These are phyloP conservation scores for Heterobasidion annosum DNA, from an alignment of 1,284 basidiomycete species.

Conservation along the genomic window DNA sequence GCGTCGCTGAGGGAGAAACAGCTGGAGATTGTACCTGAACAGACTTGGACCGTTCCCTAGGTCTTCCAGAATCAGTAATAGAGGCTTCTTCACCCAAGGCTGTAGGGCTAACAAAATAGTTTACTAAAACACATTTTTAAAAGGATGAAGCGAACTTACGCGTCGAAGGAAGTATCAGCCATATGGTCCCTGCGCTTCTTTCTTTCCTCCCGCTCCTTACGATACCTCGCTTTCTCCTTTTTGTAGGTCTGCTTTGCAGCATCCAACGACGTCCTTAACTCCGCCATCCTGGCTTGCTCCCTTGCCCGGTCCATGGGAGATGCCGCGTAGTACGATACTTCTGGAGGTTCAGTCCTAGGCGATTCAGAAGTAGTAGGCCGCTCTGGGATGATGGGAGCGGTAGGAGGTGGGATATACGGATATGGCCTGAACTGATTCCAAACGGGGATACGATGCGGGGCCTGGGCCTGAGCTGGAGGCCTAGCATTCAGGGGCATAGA, in stretches of 20 bases:
- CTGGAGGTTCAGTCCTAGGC: conserved; percentile 3
- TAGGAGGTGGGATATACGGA: conserved; percentile 3
- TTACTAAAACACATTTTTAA: neutral
- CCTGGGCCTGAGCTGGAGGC: conserved; percentile 4
- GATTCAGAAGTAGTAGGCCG: neutral
- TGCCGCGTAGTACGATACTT: conserved; percentile 16
- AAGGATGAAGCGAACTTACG: conserved; percentile 1
- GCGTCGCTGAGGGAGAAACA: conserved; percentile 8
- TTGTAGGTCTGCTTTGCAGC: conserved; percentile 61
- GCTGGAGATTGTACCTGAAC: neutral
- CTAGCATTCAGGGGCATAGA: conserved; percentile 7
- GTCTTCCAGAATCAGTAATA: neutral
- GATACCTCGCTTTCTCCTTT: conserved; percentile 59
- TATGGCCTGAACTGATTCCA: conserved; percentile 13
- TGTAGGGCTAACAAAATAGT: conserved; percentile 1
- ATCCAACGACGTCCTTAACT: conserved; percentile 44
- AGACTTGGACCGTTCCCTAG: neutral
- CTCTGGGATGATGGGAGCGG: conserved; percentile 9
- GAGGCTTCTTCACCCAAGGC: neutral
- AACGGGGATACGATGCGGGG: conserved; percentile 7
- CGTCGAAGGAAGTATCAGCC: neutral
- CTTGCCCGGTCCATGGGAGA: conserved; percentile 16
- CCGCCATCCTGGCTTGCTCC: neutral
- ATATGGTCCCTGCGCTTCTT: conserved; percentile 25
- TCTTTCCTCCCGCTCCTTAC: conserved; percentile 43